Conservation (phyloP, 2,329 filamentous ascomycete genomes). For the Delphinella strobiligena region DNA sequence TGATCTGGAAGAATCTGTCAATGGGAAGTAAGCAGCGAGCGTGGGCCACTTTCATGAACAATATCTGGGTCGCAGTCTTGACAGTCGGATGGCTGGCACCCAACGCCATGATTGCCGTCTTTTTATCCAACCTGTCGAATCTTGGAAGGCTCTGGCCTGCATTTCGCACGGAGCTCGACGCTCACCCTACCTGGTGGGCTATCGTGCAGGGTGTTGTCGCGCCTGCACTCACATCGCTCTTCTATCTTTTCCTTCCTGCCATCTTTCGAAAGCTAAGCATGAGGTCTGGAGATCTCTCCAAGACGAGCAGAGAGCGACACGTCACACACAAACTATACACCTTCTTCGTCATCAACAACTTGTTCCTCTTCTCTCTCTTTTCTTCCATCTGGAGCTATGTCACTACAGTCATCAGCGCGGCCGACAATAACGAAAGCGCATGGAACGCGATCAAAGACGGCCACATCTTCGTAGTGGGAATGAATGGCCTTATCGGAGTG, state of each 20-base stretch:
- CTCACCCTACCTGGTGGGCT: conserved; percentile 61
- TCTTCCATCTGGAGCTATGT: conserved; percentile 69
- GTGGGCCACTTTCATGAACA: conserved; percentile 66
- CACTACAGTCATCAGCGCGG: conserved; percentile 49
- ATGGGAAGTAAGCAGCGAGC: conserved; percentile 56
- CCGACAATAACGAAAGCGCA: conserved; percentile 43
- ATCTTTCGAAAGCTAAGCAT: conserved; percentile 82
- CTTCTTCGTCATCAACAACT: conserved; percentile 96
- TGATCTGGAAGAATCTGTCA: conserved; percentile 91
- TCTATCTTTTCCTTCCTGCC: conserved; percentile 79
- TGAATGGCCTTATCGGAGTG: conserved; percentile 66
- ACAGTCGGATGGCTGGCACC: conserved; percentile 82
- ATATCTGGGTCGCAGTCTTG: conserved; percentile 68
- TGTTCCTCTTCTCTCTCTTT: conserved; percentile 89
- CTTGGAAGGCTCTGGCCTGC: conserved; percentile 66
- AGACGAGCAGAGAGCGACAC: conserved; percentile 83
- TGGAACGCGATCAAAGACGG: conserved; percentile 58
- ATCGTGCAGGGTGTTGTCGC: conserved; percentile 85
- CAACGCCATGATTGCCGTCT: conserved; percentile 89
- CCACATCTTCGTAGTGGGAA: conserved; percentile 50
- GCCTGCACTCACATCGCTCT: conserved; percentile 72
- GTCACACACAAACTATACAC: conserved; percentile 82
- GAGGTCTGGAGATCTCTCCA: conserved; percentile 76
- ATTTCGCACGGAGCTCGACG: conserved; percentile 55
- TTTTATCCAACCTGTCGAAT: conserved; percentile 75